Evolutionary conservation across 805 yeast species (phyloP).

Genomic region (Candida orba): DNA sequence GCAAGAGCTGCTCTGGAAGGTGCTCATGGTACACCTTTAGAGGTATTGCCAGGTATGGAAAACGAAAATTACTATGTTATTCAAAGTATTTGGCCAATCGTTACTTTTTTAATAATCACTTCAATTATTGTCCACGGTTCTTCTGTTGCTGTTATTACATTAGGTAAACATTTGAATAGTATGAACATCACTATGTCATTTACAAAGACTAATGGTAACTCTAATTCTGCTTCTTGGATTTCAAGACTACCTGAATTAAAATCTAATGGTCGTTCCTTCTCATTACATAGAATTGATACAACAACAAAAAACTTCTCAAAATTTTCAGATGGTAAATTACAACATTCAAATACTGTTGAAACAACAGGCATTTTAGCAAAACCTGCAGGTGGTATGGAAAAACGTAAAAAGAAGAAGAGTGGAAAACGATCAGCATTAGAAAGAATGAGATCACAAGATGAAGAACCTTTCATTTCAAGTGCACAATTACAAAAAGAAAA

Average conservation of each 20-base stretch:
- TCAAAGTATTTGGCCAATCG: constrained; percentile 73
- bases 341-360: constrained; percentile 40
- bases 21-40: constrained; percentile 49
- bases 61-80: constrained; percentile 52
- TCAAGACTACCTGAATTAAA: constrained; percentile 68
- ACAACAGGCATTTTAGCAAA: constrained; percentile 58
- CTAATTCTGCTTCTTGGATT: constrained; percentile 66
- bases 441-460: constrained; percentile 22
- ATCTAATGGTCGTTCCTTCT: constrained; percentile 60
- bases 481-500: constrained; percentile 34
- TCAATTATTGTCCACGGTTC: constrained; percentile 90
- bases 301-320: constrained; percentile 23
- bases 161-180: constrained; percentile 80
- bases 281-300: constrained; percentile 79
- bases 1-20: constrained; percentile 67
- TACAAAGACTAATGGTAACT: constrained; percentile 55
- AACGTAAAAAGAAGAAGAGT: constrained; percentile 29
- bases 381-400: constrained; percentile 70
- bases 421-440: constrained; percentile 28
- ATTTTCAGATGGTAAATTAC: constrained; percentile 17
- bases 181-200: constrained; percentile 90
- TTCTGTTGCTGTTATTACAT: constrained; percentile 57
- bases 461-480: constrained; percentile 23
- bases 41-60: constrained; percentile 37
- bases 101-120: constrained; percentile 69